Base-by-base conservation (phyloP, 495 filamentous ascomycete species). In the Venustampulla echinocandica region DNA sequence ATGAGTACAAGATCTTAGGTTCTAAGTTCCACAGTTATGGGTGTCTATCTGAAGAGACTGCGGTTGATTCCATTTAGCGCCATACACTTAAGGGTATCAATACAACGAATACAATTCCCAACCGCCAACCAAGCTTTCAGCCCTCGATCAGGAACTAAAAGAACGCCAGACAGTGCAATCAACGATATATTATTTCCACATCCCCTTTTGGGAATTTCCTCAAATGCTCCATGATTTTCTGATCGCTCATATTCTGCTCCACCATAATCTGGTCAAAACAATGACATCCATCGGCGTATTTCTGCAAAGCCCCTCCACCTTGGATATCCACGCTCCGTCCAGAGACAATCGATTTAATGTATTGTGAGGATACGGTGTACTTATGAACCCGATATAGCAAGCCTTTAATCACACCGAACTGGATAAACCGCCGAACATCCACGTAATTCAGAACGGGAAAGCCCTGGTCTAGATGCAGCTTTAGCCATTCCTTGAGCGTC, bases 401-500 rank as follows among this genome's bases (percentile, higher is more conserved):
- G 3, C 90, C 89, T 63, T 97, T 95, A 56, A 96, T 92, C 13
- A 97, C 76, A 37, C 93, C 92, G 62, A 96, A 97, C 25, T 90
- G 90, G 47, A 98, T 84, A 47, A 98, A 83, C 21, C 93, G 79
- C 1, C 92, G 75, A 36, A 95, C 77, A 64, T 98, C 92, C 50
- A 98, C 76, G 54, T 79, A 74, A 10, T 71, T 64, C 4, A 95
- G 70, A 19, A 81, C 66, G 47, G 74, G 67, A 37, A 75, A 65
- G 6, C 71, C 72, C 19, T 60, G 57, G 20, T 76, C 73, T 46
- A 71, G 71, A 65, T 92, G 81, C 30, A 80, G 73, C 15, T 80
- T 69, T 52, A 85, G 79, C 85, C 87, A 97, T 59, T 84, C 80
- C 55, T 82, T 81, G 4, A 97, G 71, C 44, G 80, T 84, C 44